These are phyloP conservation scores for Wickerhamomyces sp. DNA, from an alignment of 1,139 yeast species.

Conservation along the genomic window DNA sequence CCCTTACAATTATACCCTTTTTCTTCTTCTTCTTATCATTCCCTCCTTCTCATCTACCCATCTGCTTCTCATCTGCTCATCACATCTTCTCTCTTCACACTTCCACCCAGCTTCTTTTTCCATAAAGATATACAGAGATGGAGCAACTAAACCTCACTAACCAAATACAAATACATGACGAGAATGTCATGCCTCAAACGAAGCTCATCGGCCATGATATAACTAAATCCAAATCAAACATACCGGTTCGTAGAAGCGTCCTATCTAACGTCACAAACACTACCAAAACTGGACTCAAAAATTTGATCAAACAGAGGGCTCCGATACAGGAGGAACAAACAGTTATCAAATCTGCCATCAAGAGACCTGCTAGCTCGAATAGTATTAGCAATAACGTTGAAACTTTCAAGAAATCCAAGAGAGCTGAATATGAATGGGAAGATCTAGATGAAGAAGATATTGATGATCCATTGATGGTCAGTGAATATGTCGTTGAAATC, in stretches of 20 bases:
- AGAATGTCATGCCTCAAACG: conserved; percentile 11
- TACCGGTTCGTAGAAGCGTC: conserved; percentile 23
- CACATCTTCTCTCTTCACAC: not conserved
- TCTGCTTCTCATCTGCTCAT: not conserved
- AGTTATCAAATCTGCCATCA: conserved; percentile 13
- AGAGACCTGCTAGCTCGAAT: conserved; percentile 21
- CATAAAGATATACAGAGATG: conserved; percentile 4
- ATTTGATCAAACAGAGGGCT: not conserved
- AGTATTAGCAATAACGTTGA: conserved; percentile 10
- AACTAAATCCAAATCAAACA: conserved; percentile 16
- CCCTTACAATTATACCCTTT: not conserved
- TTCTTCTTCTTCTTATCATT: not conserved
- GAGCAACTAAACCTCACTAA: conserved; percentile 7
- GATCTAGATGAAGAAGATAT: conserved; percentile 88
- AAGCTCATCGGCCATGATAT: conserved; percentile 1
- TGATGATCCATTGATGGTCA: conserved; percentile 92
- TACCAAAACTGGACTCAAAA: conserved; percentile 2
- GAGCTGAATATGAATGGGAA: conserved; percentile 60
- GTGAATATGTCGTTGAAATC: conserved; percentile 87
- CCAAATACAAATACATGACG: conserved; percentile 15
- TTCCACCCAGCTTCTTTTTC: too few species aligned
- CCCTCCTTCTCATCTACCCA: not conserved
- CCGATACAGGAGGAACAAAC: not conserved
- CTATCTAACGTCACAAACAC: conserved; percentile 24
- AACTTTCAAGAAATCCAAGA: conserved; percentile 19